Percentiles rank a stretch among this genome's conserved stretches.
Conservation (phyloP, 2,329 filamentous ascomycete genomes). For the Sclerotinia trifoliorum region DNA sequence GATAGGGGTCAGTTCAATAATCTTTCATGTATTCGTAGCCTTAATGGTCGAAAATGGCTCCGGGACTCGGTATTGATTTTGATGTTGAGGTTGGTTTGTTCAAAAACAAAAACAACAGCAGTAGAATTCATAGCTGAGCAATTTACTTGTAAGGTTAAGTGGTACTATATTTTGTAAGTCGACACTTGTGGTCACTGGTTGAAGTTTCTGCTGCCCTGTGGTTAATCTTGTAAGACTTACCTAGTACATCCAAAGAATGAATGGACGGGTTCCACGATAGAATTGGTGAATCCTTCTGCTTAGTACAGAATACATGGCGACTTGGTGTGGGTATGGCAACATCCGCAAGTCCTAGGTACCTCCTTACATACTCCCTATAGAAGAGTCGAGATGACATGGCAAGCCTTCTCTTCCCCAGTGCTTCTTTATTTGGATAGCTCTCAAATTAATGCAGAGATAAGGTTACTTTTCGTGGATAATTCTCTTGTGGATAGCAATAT, state of each 20-base stretch:
- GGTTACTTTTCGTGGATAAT: not conserved
- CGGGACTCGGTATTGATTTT: not conserved
- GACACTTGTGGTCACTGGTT: slow-evolving; percentile 6
- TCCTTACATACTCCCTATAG: too few relatives aligned
- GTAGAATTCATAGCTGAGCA: not conserved
- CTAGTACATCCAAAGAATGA: not conserved
- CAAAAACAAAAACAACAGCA: not conserved
- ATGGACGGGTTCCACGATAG: not conserved
- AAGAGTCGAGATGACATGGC: not conserved
- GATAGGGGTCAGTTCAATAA: not conserved
- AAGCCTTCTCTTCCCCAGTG: not conserved
- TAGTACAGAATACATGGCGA: not conserved
- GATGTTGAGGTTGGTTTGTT: not conserved
- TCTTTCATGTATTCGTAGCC: not conserved
- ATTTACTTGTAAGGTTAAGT: not conserved
- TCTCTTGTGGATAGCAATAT: not conserved
- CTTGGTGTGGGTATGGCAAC: not conserved
- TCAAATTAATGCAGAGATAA: not conserved
- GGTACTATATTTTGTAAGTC: not conserved
- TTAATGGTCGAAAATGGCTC: not conserved
- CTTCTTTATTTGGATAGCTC: not conserved
- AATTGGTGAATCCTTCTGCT: not conserved
- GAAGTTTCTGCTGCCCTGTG: slow-evolving; percentile 6
- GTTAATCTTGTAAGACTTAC: not conserved
- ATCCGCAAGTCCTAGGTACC: not conserved